These are phyloP conservation scores for Hansenula lynferdii DNA, from an alignment of 1,139 yeast genomes.

Conservation along the genomic window DNA sequence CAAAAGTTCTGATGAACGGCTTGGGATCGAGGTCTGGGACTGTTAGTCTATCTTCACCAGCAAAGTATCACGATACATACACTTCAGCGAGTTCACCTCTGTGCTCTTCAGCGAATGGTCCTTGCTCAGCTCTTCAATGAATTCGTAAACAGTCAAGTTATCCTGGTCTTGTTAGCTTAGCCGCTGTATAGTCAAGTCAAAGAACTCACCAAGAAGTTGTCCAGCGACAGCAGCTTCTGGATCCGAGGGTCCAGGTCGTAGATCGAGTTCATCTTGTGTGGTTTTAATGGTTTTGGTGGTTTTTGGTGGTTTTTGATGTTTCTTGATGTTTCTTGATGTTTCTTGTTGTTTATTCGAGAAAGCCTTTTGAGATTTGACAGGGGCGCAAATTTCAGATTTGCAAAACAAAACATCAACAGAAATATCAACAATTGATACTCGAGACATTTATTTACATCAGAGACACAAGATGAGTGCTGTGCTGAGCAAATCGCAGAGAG, in stretches of 20 bases:
- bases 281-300: no score
- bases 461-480: not conserved
- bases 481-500: not conserved
- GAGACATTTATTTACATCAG: no score
- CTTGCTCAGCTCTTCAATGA: slow-evolving; percentile 76
- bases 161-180: no score
- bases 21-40: slow-evolving; percentile 65
- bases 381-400: no score
- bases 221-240: slow-evolving; percentile 58
- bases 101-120: slow-evolving; percentile 55
- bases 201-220: slow-evolving; percentile 55
- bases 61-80: no score
- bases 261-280: slow-evolving; percentile 30
- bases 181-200: no score
- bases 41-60: not conserved
- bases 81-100: slow-evolving; percentile 49
- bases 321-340: no score
- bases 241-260: slow-evolving; percentile 71
- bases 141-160: slow-evolving; percentile 70
- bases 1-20: slow-evolving; percentile 92
- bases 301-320: no score
- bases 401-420: no score
- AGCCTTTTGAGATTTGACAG: no score
- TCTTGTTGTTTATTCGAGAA: no score
- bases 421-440: no score